Base-by-base conservation (phyloP, 2,329 filamentous ascomycete genomes). In the Sphaerulina vaccinii region DNA sequence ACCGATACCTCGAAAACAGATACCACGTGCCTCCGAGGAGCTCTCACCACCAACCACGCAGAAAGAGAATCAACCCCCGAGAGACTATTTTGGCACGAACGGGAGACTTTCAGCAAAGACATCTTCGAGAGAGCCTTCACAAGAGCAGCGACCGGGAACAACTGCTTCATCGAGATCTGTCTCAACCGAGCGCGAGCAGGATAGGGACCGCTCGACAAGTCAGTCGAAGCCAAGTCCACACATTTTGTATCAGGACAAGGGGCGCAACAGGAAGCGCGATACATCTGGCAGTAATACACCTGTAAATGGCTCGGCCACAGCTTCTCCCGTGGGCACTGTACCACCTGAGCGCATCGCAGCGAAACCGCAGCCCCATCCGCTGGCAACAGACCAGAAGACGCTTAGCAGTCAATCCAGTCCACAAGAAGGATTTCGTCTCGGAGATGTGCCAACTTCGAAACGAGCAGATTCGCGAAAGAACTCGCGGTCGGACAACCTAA, bases 161-260 rank as follows among this genome's bases (percentile, higher is more conserved):
- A 57, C 64, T 16, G 54, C 58, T 15, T 70, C 70, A 15, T 75
- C 75, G 10, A 67, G 75, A 40, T 76, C 75, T 13, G 70, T 68
- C 3, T 78, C 75, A 3, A 69, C 70, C 13, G 75, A 78, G 58
- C 68, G 74, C 44, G 68, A 70, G 15, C 54, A 55, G n/a, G 60
- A 61, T 15, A 58, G 54, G 27, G 60, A 60, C 21, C 58, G 55
- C 41, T 59, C 51, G n/a, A 42, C 50, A 9, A 63, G 63, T 29
- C 61, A 72, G 65, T 44, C 67, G 74, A 53, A 84, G 49, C 51
- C 58, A 2, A 90, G 88, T 13, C 89, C 90, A n/a, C 90, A 96
- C 65, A 95, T 95, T 62, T 87, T 90, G 18, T 95, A 90, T 67
- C 90, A 95, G 68, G 89, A 95, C 64, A 93, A 91, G 70, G 82